Base-by-base conservation (phyloP, 345 rosid species). In the Arabidopsis arenosa region DNA sequence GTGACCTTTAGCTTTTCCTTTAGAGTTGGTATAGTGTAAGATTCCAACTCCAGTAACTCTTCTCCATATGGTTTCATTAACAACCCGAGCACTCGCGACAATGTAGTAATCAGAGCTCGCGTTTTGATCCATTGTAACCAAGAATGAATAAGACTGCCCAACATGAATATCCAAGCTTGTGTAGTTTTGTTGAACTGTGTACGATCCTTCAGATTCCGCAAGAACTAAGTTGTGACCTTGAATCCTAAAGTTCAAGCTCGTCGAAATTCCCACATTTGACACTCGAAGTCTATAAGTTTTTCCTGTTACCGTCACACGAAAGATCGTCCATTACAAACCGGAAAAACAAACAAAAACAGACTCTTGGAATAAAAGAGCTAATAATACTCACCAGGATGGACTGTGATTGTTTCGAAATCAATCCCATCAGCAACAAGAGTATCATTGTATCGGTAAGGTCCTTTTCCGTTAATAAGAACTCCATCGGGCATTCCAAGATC, bases 131-230 rank as follows among this genome's bases (percentile, higher is more conserved):
- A 84, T 96, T 36, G 97, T 89, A 64, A 96, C 85, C 76, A 96
- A 81, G 75, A 96, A 96, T 0, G 99, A 91, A 79, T 80, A 96
- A 17, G 99, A 84, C 60, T 96, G 99, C 6, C 98, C 99, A 23
- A 93, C 96, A 23, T 93, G 98, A 73, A 96, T 93, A 83, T 96
- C 99, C 84, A 96, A 88, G 77, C 95, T 96, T 54, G 98, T 89
- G 80, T 96, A 93, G 69, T 96, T 96, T 78, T 96, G 99, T 58
- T 93, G 99, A 80, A 93, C 96, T 4, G 98, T 93, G 73, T 96
- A 96, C 0, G 98, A 96, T 74, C 99, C 99, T 84, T 96, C 98
- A 0, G 91, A 75, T 79, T 96, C 98, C 2, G 92, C 98, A 71
- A 96, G 82, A 70, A 90, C 90, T 63, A 96, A 85, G 84, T 96